Conservation (phyloP, 345 rosid genomes). For the Citrus maxima region DNA sequence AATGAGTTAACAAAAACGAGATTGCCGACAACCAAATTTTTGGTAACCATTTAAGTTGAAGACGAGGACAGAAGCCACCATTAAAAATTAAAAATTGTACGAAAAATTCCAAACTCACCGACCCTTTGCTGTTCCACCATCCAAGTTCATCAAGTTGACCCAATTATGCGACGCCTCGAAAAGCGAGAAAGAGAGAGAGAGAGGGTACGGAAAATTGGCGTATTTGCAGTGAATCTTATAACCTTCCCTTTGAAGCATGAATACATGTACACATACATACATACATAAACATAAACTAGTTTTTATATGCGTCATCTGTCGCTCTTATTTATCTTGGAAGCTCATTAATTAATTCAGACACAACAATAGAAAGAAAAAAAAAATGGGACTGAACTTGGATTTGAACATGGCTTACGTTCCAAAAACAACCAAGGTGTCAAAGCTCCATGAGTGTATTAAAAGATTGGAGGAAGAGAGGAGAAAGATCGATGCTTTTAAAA, state of each 20-base stretch:
- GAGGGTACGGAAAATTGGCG: background rate
- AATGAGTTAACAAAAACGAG: no score
- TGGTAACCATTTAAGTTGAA: no score
- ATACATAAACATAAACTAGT: no score
- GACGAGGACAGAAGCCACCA: no score
- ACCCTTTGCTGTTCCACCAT: background rate
- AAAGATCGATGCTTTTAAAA: conserved; percentile 70
- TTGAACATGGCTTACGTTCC: conserved; percentile 46
- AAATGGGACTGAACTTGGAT: conserved; percentile 68
- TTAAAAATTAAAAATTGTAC: background rate
- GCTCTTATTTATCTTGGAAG: background rate
- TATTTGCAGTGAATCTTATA: background rate
- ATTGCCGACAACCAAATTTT: no score
- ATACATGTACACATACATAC: background rate
- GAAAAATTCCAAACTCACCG: conserved; percentile 28
- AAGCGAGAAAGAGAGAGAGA: background rate
- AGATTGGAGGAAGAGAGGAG: conserved; percentile 63
- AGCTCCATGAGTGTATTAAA: conserved; percentile 43
- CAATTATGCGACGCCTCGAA: conserved; percentile 9
- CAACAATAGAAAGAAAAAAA: background rate
- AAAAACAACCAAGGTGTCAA: conserved; percentile 42
- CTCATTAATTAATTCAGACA: background rate
- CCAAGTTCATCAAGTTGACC: conserved; percentile 5
- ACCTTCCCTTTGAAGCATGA: background rate
- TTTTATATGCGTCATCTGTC: background rate